phyloP scores from a whole-genome alignment of 2,329 filamentous ascomycete species.

The Fusarium neocosmosporiellum region DNA sequence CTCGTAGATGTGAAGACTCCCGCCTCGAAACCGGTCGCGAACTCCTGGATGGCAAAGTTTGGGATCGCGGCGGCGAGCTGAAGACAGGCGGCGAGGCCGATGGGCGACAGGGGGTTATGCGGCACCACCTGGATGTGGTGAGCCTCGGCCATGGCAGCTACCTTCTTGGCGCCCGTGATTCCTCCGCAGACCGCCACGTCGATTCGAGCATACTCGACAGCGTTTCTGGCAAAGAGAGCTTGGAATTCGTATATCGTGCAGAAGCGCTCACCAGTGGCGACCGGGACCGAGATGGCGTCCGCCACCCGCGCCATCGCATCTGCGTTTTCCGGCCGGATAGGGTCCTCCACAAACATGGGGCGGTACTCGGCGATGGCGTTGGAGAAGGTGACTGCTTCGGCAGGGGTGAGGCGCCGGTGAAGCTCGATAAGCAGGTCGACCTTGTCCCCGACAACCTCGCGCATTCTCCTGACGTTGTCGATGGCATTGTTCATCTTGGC shows the following conservation, averaged over 20 bases:
- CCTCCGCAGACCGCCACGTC: conserved; percentile 20
- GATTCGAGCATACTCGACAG: conserved; percentile 7
- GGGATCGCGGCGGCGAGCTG: conserved; percentile 16
- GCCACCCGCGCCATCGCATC: conserved; percentile 23
- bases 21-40: conserved; percentile 1
- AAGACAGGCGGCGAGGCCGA: conserved; percentile 19
- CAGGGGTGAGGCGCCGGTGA: conserved; percentile 1
- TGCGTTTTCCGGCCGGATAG: conserved; percentile 20
- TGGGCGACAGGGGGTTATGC: conserved; percentile 19
- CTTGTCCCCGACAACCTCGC: background rate
- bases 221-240: conserved; percentile 3
- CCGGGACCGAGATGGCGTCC: conserved; percentile 6
- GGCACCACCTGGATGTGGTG: conserved; percentile 20
- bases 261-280: conserved; percentile 19
- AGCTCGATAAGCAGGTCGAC: conserved; percentile 5
- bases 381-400: conserved; percentile 4
- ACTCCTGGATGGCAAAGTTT: conserved; percentile 29
- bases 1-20: background rate
- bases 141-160: conserved; percentile 25
- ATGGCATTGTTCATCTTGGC: conserved; percentile 3
- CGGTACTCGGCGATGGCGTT: background rate
- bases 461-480: background rate
- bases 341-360: conserved; percentile 21
- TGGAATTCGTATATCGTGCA: conserved; percentile 22
- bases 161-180: conserved; percentile 21